Evolutionary conservation across 2,329 filamentous ascomycete genomes (phyloP).

Genomic region (Coniochaeta hoffmannii): DNA sequence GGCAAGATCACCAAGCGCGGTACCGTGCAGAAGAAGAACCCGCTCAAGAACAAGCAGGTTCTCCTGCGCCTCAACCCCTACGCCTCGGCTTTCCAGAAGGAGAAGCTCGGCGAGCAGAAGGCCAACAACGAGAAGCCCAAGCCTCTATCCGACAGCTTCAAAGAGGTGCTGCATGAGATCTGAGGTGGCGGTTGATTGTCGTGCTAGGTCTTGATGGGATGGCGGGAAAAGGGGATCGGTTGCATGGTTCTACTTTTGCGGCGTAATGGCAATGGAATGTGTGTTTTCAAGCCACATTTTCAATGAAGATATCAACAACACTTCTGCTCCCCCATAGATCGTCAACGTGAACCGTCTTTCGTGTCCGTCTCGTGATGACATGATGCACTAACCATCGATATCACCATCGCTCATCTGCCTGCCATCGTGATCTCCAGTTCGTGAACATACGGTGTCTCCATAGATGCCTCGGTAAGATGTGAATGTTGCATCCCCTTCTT

Average conservation of each 20-base stretch:
- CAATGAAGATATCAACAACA: conserved; percentile 3
- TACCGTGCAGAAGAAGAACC: conserved; percentile 99
- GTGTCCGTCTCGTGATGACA: not conserved
- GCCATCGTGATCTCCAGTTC: too few relatives aligned
- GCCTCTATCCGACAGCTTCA: conserved; percentile 12
- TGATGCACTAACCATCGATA: not conserved
- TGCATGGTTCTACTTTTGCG: conserved; percentile 4
- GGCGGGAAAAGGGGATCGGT: conserved; percentile 3
- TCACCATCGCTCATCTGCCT: too few relatives aligned
- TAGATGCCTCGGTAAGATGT: too few relatives aligned
- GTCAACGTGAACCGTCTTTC: not conserved
- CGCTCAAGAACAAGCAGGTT: conserved; percentile 97
- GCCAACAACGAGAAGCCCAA: conserved; percentile 15
- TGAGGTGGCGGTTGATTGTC: conserved; percentile 8
- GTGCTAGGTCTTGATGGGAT: not conserved
- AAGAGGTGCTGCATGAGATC: conserved; percentile 15
- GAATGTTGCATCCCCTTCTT: too few relatives aligned
- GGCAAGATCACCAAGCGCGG: conserved; percentile 82
- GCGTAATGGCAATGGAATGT: conserved; percentile 4
- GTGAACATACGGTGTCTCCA: too few relatives aligned
- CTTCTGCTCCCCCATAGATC: not conserved
- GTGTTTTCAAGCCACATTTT: conserved; percentile 4
- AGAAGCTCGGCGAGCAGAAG: conserved; percentile 62
- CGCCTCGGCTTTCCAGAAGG: conserved; percentile 81
- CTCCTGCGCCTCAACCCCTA: conserved; percentile 98